Base-by-base conservation (phyloP, 1,284 basidiomycete species). In the Ustilago nuda region DNA sequence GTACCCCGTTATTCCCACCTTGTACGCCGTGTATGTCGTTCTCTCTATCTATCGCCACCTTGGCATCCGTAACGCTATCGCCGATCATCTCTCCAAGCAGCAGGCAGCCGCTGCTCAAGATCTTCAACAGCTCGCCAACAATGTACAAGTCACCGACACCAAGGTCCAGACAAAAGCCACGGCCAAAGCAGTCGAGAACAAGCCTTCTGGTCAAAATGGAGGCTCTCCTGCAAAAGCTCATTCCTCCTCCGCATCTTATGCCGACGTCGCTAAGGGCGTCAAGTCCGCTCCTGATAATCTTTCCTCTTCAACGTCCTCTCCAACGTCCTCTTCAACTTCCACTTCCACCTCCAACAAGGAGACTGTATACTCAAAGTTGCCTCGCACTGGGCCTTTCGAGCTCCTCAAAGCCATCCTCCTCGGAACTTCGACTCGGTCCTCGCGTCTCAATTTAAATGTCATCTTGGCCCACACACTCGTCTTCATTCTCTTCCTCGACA, bases 401-500 rank as follows among this genome's bases (percentile, higher is more conserved):
- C 23, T 64, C 50, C 19, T 78, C 70, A 71, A 72, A 39, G 66
- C 76, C 0, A 46, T 80, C 33, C 45, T 82, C 37, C 56, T 79
- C 2, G 82, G 83, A 27, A 56, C 72, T 39, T 83, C 83, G 32
- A 82, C 78, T 30, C 64, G 66, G 3, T 76, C 78, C 8, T 72
- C 72, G 4, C 60, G 74, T 30, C 33, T 77, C 67, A 83, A 82
- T 63, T 61, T 76, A 7, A 72, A 79, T 62, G 32, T 70, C 48
- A 59, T 84, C 8, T 48, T 62, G 11, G 61, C 72, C 6, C 83
- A 85, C 61, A 78, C 80, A 4, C 66, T 84, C 15, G 61, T 79
- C 32, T 67, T 85, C 19, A 66, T 74, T 35, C 53, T 84, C 45
- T 82, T 83, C 58, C 65, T 85, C 50, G 84, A 85, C 72, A 71